Base-by-base conservation (phyloP, 768 basidiomycete genomes). In the Tephrocybe sp. region DNA sequence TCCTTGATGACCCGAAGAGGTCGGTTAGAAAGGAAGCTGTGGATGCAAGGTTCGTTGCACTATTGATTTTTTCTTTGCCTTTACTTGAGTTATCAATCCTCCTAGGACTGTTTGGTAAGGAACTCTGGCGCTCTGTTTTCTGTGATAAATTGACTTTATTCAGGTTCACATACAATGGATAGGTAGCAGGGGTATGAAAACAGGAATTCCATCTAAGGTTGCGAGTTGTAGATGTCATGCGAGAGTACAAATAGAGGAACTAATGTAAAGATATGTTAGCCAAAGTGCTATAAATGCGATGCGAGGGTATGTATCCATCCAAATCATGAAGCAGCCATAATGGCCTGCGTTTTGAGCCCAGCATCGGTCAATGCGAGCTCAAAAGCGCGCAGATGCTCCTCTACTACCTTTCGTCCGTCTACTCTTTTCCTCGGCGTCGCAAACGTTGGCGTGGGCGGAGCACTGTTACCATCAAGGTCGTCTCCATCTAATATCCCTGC, bases 1-100 rank as follows among this genome's bases (percentile, higher is more conserved):
- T 78, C 4, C 67, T 98, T 41, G 97, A 98, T 63, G 97, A 98
- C 69, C 90, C 90, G n/a, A 88, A 86, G 63, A 75, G 89, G 52
- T 69, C 70, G 2, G 94, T 99, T 7, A 76, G 97, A 47, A 85
- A 82, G 60, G 91, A 89, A 60, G 96, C 94, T 1, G 97, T 98
- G 2, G 85, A 92, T 58, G 87, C 92, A 31, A 70, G 77, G 76
- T 75, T 51, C 52, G 67, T 61, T 23, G 34, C 30, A 19, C 42
- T 17, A n/a, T 33, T 7, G 26, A 34, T 14, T 46, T 11, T 23
- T 57, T 39, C 23, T 45, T 47, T 16, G 23, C 41, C 19, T n/a
- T 38, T 32, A 30, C 40, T 49, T 46, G 51, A 49, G n/a, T 30
- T 22, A 14, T 33, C 30, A 23, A 33, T 31, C 5, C 41, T 32